Evolutionary conservation across 2,329 filamentous ascomycete species (phyloP).

Genomic region (Emmonsiellopsis sp.): DNA sequence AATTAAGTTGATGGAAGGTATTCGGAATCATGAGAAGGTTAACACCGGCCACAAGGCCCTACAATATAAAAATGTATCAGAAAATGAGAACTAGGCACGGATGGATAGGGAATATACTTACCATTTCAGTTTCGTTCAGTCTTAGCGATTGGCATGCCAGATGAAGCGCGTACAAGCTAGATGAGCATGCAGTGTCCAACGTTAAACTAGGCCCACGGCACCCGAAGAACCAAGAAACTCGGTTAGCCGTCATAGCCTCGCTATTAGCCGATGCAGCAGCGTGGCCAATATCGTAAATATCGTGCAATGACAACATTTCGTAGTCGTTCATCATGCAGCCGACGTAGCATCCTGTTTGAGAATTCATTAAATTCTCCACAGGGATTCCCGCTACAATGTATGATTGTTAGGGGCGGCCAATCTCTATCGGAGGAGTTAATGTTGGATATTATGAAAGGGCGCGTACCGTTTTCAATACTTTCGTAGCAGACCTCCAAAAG

Average conservation of each 20-base stretch:
- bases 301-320: neutral
- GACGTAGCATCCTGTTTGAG: constrained; percentile 6
- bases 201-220: constrained; percentile 18
- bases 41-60: constrained; percentile 13
- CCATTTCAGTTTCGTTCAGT: constrained; percentile 10
- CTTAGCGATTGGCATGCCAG: constrained; percentile 18
- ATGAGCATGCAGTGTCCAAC: constrained; percentile 21
- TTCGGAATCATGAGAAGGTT: constrained; percentile 16
- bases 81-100: neutral
- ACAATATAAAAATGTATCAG: neutral
- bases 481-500: constrained; percentile 12
- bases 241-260: constrained; percentile 17
- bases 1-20: constrained; percentile 7
- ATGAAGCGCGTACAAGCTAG: constrained; percentile 20
- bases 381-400: neutral
- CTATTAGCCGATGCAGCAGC: constrained; percentile 14
- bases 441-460: neutral
- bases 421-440: neutral
- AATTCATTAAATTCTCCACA: constrained; percentile 7
- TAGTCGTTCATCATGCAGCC: constrained; percentile 7
- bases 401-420: neutral
- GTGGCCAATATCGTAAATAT: neutral
- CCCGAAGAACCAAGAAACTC: constrained; percentile 21
- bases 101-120: constrained; percentile 6
- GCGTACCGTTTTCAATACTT: constrained; percentile 10